phyloP scores from a whole-genome alignment of 2,329 filamentous ascomycete species.

The Cordyceps cicadae region DNA sequence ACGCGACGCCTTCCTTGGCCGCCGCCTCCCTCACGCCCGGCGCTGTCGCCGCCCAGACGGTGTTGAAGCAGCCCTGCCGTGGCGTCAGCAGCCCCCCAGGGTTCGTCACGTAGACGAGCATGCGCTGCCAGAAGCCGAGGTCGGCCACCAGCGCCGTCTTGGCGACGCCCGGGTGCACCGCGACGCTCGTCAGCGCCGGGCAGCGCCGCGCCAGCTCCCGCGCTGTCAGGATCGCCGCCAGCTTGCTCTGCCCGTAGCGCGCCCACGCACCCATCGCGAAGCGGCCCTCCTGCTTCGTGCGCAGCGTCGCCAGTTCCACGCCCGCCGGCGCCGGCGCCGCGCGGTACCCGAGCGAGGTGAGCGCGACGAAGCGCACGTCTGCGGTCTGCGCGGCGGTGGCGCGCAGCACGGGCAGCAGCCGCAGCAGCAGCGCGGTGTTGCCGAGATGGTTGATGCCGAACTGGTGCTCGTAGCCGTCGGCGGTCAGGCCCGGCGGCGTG shows the following conservation, averaged over 20 bases:
- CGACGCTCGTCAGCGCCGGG: slow-evolving; percentile 33
- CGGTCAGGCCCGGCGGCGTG: slow-evolving; percentile 19
- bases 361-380: slow-evolving; percentile 18
- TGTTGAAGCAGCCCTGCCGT: slow-evolving; percentile 24
- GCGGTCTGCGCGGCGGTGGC: slow-evolving; percentile 13
- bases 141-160: slow-evolving; percentile 21
- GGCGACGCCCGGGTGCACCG: slow-evolving; percentile 40
- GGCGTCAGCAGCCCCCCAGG: slow-evolving; percentile 17
- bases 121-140: slow-evolving; percentile 18
- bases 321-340: slow-evolving; percentile 20
- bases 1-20: slow-evolving; percentile 15
- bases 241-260: slow-evolving; percentile 43
- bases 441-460: slow-evolving; percentile 29
- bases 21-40: slow-evolving; percentile 15
- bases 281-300: slow-evolving; percentile 18
- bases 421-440: slow-evolving; percentile 24
- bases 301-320: slow-evolving; percentile 22
- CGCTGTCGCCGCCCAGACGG: slow-evolving; percentile 24
- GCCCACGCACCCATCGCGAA: slow-evolving; percentile 27
- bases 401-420: slow-evolving; percentile 23
- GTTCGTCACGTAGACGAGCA: slow-evolving; percentile 20
- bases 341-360: slow-evolving; percentile 22
- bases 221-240: slow-evolving; percentile 40
- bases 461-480: slow-evolving; percentile 28
- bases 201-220: slow-evolving; percentile 35